Percentiles rank a stretch among this genome's conserved stretches.
Conservation (phyloP, 2,329 filamentous ascomycete species). For the Chaetomium sp. region DNA sequence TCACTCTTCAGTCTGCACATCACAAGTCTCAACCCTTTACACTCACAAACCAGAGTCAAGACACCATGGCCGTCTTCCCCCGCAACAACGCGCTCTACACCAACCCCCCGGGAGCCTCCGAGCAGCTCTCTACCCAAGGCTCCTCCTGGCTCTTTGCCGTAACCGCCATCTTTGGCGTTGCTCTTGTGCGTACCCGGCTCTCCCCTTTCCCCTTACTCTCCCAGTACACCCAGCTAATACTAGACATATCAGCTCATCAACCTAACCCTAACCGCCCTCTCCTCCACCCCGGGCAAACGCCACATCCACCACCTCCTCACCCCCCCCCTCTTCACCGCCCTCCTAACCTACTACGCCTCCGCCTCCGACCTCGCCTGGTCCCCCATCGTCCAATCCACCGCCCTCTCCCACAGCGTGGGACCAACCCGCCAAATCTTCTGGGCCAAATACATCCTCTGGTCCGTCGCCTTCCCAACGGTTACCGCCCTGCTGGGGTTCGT, state of each 20-base stretch:
- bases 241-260: background rate
- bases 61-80: conserved; percentile 19
- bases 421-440: conserved; percentile 46
- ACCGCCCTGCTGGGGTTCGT: conserved; percentile 43
- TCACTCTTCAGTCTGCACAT: background rate
- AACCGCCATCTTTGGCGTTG: conserved; percentile 41
- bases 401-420: conserved; percentile 23
- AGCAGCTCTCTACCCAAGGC: conserved; percentile 38
- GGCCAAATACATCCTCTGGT: conserved; percentile 50
- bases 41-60: too few species aligned
- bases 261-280: too few species aligned
- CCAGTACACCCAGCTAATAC: background rate
- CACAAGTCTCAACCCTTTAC: conserved; percentile 1
- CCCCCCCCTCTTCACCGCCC: conserved; percentile 42
- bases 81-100: conserved; percentile 41
- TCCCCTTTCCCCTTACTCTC: background rate
- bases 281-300: conserved; percentile 33
- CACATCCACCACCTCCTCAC: conserved; percentile 53
- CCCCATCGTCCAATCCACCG: conserved; percentile 33
- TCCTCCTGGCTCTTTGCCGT: conserved; percentile 52
- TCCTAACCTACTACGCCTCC: conserved; percentile 46
- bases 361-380: conserved; percentile 45
- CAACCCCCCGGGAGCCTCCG: conserved; percentile 39
- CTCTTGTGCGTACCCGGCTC: conserved; percentile 34
- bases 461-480: conserved; percentile 42